Evolutionary conservation across 441 rosid genomes (phyloP).

Genomic region (Manihot esculenta): DNA sequence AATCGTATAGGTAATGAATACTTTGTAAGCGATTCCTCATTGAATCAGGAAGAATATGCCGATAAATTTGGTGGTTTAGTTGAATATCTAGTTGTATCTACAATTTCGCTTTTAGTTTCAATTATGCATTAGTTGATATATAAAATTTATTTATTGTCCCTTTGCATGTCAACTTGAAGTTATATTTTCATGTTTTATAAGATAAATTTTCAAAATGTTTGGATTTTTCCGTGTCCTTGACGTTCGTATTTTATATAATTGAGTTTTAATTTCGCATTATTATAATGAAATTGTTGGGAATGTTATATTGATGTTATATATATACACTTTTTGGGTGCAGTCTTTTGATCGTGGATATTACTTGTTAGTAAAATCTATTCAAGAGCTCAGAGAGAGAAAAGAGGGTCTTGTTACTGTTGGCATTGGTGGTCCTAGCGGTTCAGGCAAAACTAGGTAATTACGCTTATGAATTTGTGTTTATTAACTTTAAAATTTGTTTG

Average conservation of each 20-base stretch:
- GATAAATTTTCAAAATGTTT: background rate
- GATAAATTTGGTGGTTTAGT: background rate
- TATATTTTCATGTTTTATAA: no score
- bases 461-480: conserved; percentile 16
- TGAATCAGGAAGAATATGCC: background rate
- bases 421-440: conserved; percentile 97
- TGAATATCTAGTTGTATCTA: no score
- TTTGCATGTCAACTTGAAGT: background rate
- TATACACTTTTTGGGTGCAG: conserved; percentile 34
- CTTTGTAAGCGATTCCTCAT: background rate
- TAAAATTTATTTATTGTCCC: background rate
- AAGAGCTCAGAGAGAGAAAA: conserved; percentile 93
- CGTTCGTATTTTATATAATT: background rate
- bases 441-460: conserved; percentile 88
- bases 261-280: no score
- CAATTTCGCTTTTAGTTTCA: no score
- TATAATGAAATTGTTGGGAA: background rate
- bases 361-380: conserved; percentile 84
- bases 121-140: no score
- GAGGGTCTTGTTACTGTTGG: conserved; percentile 87
- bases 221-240: background rate
- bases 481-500: background rate
- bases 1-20: background rate
- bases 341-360: conserved; percentile 91
- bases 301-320: background rate